Conservation (phyloP, 805 yeast species). For the Priceomyces medius region DNA sequence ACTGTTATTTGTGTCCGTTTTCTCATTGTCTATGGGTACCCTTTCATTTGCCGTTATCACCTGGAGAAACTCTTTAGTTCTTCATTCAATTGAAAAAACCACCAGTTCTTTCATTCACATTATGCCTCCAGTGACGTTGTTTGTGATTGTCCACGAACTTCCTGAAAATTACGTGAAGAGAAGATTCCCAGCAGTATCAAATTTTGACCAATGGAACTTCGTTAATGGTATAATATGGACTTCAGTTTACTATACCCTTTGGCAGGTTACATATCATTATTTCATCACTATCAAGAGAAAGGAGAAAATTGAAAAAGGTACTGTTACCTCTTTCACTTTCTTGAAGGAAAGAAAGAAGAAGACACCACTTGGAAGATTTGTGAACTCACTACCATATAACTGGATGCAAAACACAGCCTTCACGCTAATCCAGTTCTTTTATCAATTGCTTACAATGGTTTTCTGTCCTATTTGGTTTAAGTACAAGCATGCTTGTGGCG, state of each 20-base stretch:
- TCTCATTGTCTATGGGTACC: constrained; percentile 86
- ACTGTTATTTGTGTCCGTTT: constrained; percentile 75
- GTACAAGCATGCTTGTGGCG: constrained; percentile 62
- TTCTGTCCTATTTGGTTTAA: constrained; percentile 87
- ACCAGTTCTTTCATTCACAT: constrained; percentile 90
- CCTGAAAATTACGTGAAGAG: constrained; percentile 47
- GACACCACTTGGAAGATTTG: constrained; percentile 67
- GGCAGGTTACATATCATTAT: constrained; percentile 91
- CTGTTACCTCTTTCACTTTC: constrained; percentile 84
- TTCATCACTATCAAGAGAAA: constrained; percentile 81
- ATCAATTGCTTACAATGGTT: constrained; percentile 83
- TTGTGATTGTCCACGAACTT: constrained; percentile 81
- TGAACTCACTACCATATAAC: constrained; percentile 78
- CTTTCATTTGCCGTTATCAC: constrained; percentile 90
- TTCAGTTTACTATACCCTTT: constrained; percentile 73
- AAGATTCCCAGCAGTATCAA: constrained; percentile 81
- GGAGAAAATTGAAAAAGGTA: constrained; percentile 80
- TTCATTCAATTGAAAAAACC: constrained; percentile 89
- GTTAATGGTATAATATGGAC: constrained; percentile 73
- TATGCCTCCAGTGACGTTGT: constrained; percentile 85
- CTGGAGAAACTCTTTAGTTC: constrained; percentile 91
- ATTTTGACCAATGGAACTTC: constrained; percentile 65
- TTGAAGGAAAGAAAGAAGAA: constrained; percentile 70
- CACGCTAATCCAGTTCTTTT: constrained; percentile 80
- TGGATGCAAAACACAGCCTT: constrained; percentile 84